Conservation (phyloP, 257 asterid species). For the Nicotiana undulata region DNA sequence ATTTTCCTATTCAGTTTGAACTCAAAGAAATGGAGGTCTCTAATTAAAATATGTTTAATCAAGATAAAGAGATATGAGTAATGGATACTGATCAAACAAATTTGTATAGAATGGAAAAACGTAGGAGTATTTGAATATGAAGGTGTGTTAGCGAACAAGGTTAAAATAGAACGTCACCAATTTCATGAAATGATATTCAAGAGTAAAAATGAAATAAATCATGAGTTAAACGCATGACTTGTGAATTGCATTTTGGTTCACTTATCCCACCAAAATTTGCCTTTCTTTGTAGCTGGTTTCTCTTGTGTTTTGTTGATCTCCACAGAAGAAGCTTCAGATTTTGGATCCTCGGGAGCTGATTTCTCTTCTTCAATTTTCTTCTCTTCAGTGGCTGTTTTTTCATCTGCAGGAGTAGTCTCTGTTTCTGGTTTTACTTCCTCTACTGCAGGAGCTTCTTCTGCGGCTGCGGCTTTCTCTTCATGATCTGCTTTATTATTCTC, state of each 20-base stretch:
- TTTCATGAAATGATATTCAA: not conserved
- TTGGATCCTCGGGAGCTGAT: not conserved
- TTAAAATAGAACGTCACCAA: not conserved
- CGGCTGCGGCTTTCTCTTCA: not conserved
- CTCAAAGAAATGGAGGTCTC: not conserved
- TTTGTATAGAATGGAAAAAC: not conserved
- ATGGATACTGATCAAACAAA: not conserved
- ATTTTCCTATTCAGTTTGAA: not conserved
- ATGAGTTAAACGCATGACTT: not conserved
- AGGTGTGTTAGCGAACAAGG: not conserved
- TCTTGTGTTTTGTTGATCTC: not conserved
- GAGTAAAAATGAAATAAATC: not conserved
- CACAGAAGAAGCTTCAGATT: not conserved
- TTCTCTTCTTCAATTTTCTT: not conserved
- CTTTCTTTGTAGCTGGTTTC: not conserved
- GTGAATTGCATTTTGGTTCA: not conserved
- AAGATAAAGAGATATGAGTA: not conserved
- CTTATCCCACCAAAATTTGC: constrained; percentile 5
- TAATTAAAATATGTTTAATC: not conserved
- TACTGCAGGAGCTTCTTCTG: not conserved
- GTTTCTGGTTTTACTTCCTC: not conserved
- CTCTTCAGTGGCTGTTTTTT: not conserved
- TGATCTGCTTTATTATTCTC: not conserved
- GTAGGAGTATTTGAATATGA: not conserved
- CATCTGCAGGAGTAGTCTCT: not conserved